Percentiles rank a stretch among this genome's conserved stretches.
Conservation (phyloP, 2,329 filamentous ascomycete species). For the Nothomitra cinnamomea region DNA sequence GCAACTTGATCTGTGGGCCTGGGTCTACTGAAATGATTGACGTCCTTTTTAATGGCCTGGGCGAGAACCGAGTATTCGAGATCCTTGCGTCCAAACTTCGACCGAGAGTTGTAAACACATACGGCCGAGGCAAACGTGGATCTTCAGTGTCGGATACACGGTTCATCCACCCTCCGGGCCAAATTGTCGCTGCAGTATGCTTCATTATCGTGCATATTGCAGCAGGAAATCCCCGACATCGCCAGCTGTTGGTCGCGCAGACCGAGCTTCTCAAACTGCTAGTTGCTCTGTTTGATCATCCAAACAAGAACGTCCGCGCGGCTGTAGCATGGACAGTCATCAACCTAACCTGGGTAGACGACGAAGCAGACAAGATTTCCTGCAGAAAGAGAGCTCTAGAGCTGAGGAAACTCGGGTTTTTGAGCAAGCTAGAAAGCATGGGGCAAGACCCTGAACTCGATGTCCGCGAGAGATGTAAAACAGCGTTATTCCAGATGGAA, state of each 20-base stretch:
- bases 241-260: constrained; percentile 61
- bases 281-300: constrained; percentile 55
- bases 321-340: constrained; percentile 70
- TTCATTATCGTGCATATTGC: constrained; percentile 80
- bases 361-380: constrained; percentile 45
- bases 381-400: constrained; percentile 50
- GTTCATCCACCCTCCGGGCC: constrained; percentile 35
- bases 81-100: constrained; percentile 66
- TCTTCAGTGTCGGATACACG: constrained; percentile 26
- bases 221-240: constrained; percentile 61
- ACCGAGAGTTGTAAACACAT: constrained; percentile 38
- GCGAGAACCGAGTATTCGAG: constrained; percentile 61
- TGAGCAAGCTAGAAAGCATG: constrained; percentile 45
- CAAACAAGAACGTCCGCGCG: constrained; percentile 55
- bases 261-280: constrained; percentile 57
- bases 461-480: constrained; percentile 69
- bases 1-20: constrained; percentile 65
- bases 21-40: constrained; percentile 59
- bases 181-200: constrained; percentile 62
- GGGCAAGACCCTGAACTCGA: constrained; percentile 60
- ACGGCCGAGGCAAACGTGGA: constrained; percentile 24
- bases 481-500: constrained; percentile 55
- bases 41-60: constrained; percentile 58
- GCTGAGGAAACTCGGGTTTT: constrained; percentile 54
- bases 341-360: constrained; percentile 74